Evolutionary conservation across 192 early-diverging fungal genomes (phyloP).

Genomic region (Gamsiella multidivaricata): DNA sequence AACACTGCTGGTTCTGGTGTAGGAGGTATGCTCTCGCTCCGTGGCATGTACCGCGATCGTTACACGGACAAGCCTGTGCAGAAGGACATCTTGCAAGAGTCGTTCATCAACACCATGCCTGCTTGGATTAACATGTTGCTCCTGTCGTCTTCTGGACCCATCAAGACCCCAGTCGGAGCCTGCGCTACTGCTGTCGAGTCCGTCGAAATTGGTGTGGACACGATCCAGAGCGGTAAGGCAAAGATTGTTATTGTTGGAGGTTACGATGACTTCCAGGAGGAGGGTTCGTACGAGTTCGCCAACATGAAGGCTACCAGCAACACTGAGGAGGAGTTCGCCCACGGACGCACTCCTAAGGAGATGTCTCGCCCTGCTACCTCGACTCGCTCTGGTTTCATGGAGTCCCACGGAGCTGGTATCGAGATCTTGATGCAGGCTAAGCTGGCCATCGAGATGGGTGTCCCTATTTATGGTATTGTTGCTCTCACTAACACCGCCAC

Average conservation of each 20-base stretch:
- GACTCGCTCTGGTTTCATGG: conserved; percentile 93
- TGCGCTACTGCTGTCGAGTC: conserved; percentile 94
- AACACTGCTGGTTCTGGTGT: conserved; percentile 92
- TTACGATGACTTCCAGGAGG: conserved; percentile 93
- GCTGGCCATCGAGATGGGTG: conserved; percentile 91
- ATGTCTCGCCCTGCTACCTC: conserved; percentile 92
- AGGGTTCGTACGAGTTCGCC: conserved; percentile 94
- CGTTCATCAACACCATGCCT: conserved; percentile 94
- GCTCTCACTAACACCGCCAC: conserved; percentile 90
- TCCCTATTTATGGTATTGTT: conserved; percentile 92
- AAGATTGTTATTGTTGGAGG: conserved; percentile 94
- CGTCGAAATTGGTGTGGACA: conserved; percentile 91
- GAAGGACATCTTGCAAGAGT: conserved; percentile 94
- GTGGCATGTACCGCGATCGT: conserved; percentile 84
- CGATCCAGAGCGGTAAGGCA: conserved; percentile 90
- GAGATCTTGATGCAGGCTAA: conserved; percentile 90
- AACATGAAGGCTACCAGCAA: conserved; percentile 97
- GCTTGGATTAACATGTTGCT: conserved; percentile 98
- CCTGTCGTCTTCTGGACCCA: conserved; percentile 91
- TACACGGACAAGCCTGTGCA: conserved; percentile 84
- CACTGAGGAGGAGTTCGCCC: conserved; percentile 82
- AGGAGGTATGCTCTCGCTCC: conserved; percentile 84
- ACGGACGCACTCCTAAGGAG: conserved; percentile 87
- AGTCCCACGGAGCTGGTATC: conserved; percentile 89
- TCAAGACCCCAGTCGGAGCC: conserved; percentile 93